Base-by-base conservation (phyloP, 805 yeast species). In the baker's yeast (Saccharomyces cerevisiae) region DNA sequence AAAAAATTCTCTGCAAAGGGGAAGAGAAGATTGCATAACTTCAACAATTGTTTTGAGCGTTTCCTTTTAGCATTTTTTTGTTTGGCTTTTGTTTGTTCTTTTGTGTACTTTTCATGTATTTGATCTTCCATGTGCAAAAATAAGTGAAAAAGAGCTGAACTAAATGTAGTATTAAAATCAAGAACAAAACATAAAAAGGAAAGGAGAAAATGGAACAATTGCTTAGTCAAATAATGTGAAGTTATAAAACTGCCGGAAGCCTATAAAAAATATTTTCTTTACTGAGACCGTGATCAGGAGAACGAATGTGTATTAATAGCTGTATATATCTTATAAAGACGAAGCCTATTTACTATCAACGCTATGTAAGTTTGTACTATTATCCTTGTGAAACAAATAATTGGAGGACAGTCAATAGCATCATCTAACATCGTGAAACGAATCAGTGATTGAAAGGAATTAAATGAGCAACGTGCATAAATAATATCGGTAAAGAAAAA, bases 1-100 rank as follows among this genome's bases (percentile, higher is more conserved):
- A 51, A 55, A 64, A 2, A 66, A 48, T 46, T 58, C 62, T 29
- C 54, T 48, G 49, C 66, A 61, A 10, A 50, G 31, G 14, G 27
- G 30, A 49, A 36, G 50, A 14, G 21, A n/a, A 30, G 21, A 9
- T 14, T 28, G n/a, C 32, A 48, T 28, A n/a, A 48, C 24, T 21
- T 17, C 4, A 10, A 24, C n/a, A 30, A 48, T n/a, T 29, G 4
- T 21, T 29, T 10, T 11, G 14, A 10, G 22, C 8, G 21, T 28
- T 26, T 14, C 27, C 41, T 49, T 49, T 32, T 49, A 13, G 21
- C 27, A 36, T 36, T 8, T 36, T 36, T 36, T 13, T 8, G 4
- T 2, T 13, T 36, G 24, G 11, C 22, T 8, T 21, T 17, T 17
- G 2, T n/a, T 4, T 32, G 6, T 32, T 5, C 41, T 32, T 32